Evolutionary conservation across 805 yeast genomes (phyloP).

Genomic region (Vanderwaltozyma polyspora): DNA sequence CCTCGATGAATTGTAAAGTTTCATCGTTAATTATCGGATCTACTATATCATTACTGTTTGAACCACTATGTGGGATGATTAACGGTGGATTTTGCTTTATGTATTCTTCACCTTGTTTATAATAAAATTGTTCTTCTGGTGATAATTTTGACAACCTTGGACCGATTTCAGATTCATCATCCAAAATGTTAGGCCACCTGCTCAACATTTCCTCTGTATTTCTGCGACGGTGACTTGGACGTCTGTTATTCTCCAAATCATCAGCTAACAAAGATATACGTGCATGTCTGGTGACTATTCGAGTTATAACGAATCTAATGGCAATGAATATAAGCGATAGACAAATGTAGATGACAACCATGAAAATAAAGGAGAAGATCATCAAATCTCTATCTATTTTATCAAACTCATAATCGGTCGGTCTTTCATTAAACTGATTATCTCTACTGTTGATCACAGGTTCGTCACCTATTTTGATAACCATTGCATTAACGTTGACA

Average conservation of each 20-base stretch:
- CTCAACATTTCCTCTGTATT: constrained; percentile 7
- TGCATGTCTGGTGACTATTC: constrained; percentile 3
- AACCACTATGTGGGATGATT: constrained; percentile 22
- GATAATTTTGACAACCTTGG: constrained; percentile 54
- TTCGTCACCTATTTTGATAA: background rate
- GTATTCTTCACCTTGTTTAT: constrained; percentile 31
- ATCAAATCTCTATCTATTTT: constrained; percentile 1
- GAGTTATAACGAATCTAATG: constrained; percentile 6
- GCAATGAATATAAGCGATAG: constrained; percentile 7
- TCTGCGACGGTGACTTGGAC: background rate
- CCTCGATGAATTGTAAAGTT: constrained; percentile 48
- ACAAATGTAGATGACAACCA: constrained; percentile 8
- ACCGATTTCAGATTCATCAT: constrained; percentile 48
- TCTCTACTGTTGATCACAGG: too few relatives aligned
- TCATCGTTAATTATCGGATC: constrained; percentile 28
- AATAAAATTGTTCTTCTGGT: constrained; percentile 30
- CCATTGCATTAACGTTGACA: background rate
- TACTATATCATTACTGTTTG: constrained; percentile 7
- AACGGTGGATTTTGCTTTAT: constrained; percentile 34
- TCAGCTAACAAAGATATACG: constrained; percentile 5
- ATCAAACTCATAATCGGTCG: constrained; percentile 1
- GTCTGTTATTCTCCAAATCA: constrained; percentile 2
- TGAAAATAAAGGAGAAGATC: constrained; percentile 3
- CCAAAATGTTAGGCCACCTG: constrained; percentile 45
- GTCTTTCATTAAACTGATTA: too few relatives aligned